Evolutionary conservation across 2,329 filamentous ascomycete genomes (phyloP).

Genomic region (Sarocladiaceae sp.): DNA sequence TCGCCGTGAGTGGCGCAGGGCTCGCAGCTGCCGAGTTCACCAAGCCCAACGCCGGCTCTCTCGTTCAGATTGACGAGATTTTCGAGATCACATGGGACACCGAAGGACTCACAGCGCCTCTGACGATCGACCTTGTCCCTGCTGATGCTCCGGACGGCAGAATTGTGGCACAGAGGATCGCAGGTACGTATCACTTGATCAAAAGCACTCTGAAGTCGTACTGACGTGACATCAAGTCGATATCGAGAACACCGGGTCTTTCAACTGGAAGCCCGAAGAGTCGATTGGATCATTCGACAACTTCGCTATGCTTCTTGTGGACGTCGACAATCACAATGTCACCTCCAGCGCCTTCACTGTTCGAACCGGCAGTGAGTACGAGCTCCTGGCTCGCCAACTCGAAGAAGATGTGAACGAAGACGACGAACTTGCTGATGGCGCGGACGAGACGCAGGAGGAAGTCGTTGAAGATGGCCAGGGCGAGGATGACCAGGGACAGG

Average conservation of each 20-base stretch:
- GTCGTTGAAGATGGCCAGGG: background rate
- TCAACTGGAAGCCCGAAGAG: constrained; percentile 17
- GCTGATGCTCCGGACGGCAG: constrained; percentile 14
- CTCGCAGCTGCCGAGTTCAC: constrained; percentile 14
- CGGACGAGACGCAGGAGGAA: background rate
- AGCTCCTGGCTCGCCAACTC: background rate
- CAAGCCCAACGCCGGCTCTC: constrained; percentile 11
- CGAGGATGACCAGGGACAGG: constrained; percentile 2
- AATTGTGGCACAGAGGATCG: constrained; percentile 18
- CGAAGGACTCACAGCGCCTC: constrained; percentile 16
- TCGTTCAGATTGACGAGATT: constrained; percentile 13
- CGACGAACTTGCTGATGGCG: background rate
- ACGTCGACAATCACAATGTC: constrained; percentile 11
- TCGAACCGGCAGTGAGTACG: background rate
- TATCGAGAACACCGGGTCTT: constrained; percentile 16
- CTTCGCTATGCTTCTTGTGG: constrained; percentile 19
- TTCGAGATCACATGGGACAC: constrained; percentile 18
- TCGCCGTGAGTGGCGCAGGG: constrained; percentile 1
- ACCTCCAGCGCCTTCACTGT: constrained; percentile 10
- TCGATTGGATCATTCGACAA: constrained; percentile 17
- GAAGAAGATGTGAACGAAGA: background rate
- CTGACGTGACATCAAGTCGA: constrained; percentile 12
- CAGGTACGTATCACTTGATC: constrained; percentile 12
- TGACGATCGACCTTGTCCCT: constrained; percentile 18
- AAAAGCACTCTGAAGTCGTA: background rate